A percentile compares a stretch with the other conserved stretches of the same genome.
Conservation (phyloP, 345 rosid genomes). For the Gossypium longicalyx region DNA sequence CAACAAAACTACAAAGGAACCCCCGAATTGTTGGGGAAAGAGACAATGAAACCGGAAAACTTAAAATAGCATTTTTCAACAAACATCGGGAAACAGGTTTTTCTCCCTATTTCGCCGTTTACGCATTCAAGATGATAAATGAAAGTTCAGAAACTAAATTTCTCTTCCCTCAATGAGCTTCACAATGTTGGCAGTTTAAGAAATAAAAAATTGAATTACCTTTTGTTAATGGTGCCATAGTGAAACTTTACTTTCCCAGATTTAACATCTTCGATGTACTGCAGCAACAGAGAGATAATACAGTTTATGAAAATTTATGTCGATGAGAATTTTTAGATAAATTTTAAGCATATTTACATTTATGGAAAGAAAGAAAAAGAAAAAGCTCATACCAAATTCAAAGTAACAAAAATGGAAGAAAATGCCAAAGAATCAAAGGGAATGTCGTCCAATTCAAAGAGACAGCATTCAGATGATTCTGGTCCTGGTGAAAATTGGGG, state of each 20-base stretch:
- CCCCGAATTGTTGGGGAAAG: not conserved
- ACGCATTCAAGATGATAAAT: not conserved
- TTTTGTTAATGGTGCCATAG: conserved; percentile 87
- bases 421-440: conserved; percentile 91
- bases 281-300: conserved; percentile 25
- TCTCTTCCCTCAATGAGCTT: not conserved
- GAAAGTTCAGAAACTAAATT: not conserved
- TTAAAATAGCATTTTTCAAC: not conserved
- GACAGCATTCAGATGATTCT: conserved; percentile 82
- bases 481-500: conserved; percentile 84
- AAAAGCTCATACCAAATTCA: conserved; percentile 60
- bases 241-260: conserved; percentile 64
- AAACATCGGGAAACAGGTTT: not conserved
- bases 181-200: not conserved
- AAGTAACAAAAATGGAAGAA: conserved; percentile 81
- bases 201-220: conserved; percentile 33
- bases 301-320: not conserved
- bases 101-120: not conserved
- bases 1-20: not conserved
- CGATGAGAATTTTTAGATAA: not conserved
- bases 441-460: conserved; percentile 71
- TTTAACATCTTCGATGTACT: conserved; percentile 80
- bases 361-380: not conserved
- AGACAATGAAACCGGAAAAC: not conserved
- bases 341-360: not conserved